phyloP scores from a whole-genome alignment of 768 basidiomycete genomes.

The Hypsizygus marmoreus region DNA sequence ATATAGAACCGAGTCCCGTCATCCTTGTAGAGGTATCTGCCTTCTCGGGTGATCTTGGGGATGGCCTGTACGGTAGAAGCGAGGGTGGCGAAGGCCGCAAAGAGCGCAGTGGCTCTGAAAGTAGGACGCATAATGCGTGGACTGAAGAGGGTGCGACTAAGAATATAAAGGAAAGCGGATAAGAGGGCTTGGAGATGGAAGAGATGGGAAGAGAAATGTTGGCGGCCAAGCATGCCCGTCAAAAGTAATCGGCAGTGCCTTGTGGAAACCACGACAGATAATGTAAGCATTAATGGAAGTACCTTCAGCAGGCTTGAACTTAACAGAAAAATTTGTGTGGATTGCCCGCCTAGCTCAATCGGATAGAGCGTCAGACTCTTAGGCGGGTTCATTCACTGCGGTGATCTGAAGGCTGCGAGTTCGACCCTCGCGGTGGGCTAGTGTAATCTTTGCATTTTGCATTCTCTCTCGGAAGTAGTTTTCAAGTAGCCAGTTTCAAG shows the following conservation, averaged over 20 bases:
- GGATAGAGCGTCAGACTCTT: constrained; percentile 64
- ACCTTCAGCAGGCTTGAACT: no score
- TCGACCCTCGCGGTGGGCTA: constrained; percentile 67
- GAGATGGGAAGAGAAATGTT: constrained; percentile 6
- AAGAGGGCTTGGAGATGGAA: constrained; percentile 5
- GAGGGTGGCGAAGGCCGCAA: constrained; percentile 40
- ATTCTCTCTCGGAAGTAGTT: no score
- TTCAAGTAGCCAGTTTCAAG: no score
- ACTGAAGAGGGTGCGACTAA: constrained; percentile 1
- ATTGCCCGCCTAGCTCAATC: constrained; percentile 67
- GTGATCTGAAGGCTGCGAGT: constrained; percentile 88
- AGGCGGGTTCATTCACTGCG: no score
- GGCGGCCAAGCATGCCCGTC: not conserved
- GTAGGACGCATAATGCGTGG: constrained; percentile 24
- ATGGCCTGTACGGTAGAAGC: constrained; percentile 66
- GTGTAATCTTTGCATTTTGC: no score
- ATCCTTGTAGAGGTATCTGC: constrained; percentile 79
- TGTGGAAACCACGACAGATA: no score
- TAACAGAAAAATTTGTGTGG: no score
- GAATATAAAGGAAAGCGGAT: constrained; percentile 1
- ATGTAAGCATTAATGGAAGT: no score
- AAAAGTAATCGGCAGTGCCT: no score
- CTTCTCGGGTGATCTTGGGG: constrained; percentile 64
- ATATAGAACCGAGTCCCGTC: constrained; percentile 84
- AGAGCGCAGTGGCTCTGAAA: constrained; percentile 33